Evolutionary conservation across 2,329 filamentous ascomycete genomes (phyloP), one percentile per base, ranked within the genome.

Genomic region (Lasiodiplodia gonubiensis): DNA sequence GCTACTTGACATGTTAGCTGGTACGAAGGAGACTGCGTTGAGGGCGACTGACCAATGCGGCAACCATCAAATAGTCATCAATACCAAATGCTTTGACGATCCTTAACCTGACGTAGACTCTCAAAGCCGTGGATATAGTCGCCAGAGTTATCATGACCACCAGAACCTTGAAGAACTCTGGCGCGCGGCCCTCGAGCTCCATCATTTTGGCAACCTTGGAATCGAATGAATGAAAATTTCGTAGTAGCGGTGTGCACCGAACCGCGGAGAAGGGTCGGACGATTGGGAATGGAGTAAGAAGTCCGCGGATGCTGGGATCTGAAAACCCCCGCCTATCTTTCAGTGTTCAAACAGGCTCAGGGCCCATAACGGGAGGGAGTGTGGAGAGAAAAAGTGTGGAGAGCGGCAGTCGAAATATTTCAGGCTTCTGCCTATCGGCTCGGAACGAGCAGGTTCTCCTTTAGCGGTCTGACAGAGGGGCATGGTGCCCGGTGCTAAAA

Each of bases 51-150:
- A 78, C 77, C 46, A 71, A 72, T 21, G 77, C 74, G 8, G 73
- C 18, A 6, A 73, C 71, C 76, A 79, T 79, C 6, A 79, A 68
- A 69, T 73, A 78, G 66, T 79, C 77, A 66, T 79, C 77, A 18
- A 72, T 25, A 1, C 76, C 76, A 69, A 78, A 79, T 1, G 74
- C 74, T 67, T 75, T 77, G 5, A 79, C 76, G 73, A 79, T 75
- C 27, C 66, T 60, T 6, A 76, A 30, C 14, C 77, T 73, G 23
- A 77, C 76, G 66, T 72, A 76, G 54, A 72, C 73, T 70, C 77
- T 69, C 53, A 79, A 49, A 14, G 64, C 33, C 53, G 74, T 76
- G 1, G 77, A 72, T 30, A 74, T 65, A 1, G 74, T 35, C 0
- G 77, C 75, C 7, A 61, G 0, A 70, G 18, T 4, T 21, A 61